phyloP scores from a whole-genome alignment of 768 basidiomycete genomes.

The Tephrocybe sp. region DNA sequence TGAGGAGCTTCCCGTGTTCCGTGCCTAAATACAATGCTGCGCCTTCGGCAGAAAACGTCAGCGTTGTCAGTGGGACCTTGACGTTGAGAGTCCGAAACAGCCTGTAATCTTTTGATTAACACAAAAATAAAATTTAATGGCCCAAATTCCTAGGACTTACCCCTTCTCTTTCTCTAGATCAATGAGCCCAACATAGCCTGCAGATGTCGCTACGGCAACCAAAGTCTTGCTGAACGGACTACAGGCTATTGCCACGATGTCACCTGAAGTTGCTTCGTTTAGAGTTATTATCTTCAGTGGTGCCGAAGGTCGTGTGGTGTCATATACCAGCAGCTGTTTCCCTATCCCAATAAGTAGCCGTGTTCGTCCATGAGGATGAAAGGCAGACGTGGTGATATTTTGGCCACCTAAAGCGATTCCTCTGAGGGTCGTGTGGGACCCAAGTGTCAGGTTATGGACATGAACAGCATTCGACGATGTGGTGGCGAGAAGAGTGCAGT shows the following conservation, averaged over 20 bases:
- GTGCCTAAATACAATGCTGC: slow-evolving; percentile 66
- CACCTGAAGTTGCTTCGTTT: slow-evolving; percentile 38
- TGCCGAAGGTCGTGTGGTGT: slow-evolving; percentile 53
- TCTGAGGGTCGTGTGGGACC: slow-evolving; percentile 51
- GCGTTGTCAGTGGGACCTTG: slow-evolving; percentile 52
- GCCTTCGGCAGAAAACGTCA: slow-evolving; percentile 69
- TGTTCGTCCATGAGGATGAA: slow-evolving; percentile 63
- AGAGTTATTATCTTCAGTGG: slow-evolving; percentile 53
- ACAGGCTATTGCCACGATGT: slow-evolving; percentile 55
- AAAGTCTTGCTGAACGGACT: slow-evolving; percentile 80
- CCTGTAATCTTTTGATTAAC: slow-evolving; percentile 29
- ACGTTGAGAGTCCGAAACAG: slow-evolving; percentile 57
- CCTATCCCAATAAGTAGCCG: slow-evolving; percentile 55
- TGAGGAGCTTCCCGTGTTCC: slow-evolving; percentile 56
- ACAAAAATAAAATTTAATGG: neutral
- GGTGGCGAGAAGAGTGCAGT: slow-evolving; percentile 53
- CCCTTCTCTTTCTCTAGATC: slow-evolving; percentile 77
- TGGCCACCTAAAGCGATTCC: slow-evolving; percentile 41
- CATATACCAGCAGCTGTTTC: slow-evolving; percentile 56
- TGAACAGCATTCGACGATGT: slow-evolving; percentile 51
- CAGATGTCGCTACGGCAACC: slow-evolving; percentile 52
- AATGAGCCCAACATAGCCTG: slow-evolving; percentile 54
- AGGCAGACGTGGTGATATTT: slow-evolving; percentile 47
- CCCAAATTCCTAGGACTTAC: slow-evolving; percentile 40
- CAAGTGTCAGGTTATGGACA: slow-evolving; percentile 56